Evolutionary conservation across 139 green algal genomes (phyloP).

Genomic region (Chlamydomonas eustigma): DNA sequence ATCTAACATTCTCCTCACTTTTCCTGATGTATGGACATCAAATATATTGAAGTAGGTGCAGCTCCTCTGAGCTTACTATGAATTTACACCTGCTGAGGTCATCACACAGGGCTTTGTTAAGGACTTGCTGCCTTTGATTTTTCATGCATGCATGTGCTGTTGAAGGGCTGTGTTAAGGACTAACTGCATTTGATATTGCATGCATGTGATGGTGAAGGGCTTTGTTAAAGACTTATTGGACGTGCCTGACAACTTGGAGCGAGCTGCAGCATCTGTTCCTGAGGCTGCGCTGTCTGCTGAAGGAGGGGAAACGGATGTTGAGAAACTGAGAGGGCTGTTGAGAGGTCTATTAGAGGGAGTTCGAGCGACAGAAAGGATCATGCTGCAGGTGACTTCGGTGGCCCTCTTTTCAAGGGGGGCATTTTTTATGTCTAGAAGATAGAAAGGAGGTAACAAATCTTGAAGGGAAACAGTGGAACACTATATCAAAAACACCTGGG

Average conservation of each 20-base stretch:
- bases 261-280: slow-evolving; percentile 65
- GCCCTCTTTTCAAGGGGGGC: too few species aligned
- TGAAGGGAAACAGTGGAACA: too few species aligned
- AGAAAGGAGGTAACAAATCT: too few species aligned
- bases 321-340: slow-evolving; percentile 51
- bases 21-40: too few species aligned
- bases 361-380: slow-evolving; percentile 75
- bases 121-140: too few species aligned
- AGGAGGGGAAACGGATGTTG: slow-evolving; percentile 12
- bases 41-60: too few species aligned
- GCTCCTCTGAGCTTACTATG: too few species aligned
- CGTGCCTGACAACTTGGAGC: slow-evolving; percentile 92
- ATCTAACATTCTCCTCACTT: too few species aligned
- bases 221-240: slow-evolving; percentile 87
- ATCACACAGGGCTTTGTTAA: too few species aligned
- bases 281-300: slow-evolving; percentile 31
- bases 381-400: slow-evolving; percentile 78
- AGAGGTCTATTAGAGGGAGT: slow-evolving; percentile 79
- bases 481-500: too few species aligned
- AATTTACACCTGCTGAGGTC: too few species aligned
- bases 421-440: too few species aligned
- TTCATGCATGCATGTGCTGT: not conserved
- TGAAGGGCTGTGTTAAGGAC: not conserved
- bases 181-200: not conserved
- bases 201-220: slow-evolving; percentile 40